Conservation (phyloP, 306 rosid genomes). For the Prunus campanulata region DNA sequence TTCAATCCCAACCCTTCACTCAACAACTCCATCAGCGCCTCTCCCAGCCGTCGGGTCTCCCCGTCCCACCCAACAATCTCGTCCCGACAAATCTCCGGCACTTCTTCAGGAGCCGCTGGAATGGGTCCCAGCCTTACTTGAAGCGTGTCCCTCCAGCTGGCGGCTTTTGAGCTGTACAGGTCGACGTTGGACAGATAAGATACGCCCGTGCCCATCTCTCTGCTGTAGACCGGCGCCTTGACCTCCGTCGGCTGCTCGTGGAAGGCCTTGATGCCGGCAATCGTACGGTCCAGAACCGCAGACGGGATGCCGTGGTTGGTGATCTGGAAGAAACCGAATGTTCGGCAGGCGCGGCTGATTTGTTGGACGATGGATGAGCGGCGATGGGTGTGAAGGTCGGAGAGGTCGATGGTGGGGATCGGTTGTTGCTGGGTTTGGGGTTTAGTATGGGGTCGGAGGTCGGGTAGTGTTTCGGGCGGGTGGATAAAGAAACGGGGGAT, state of each 20-base stretch:
- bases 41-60: slow-evolving; percentile 49
- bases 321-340: slow-evolving; percentile 46
- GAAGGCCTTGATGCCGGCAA: slow-evolving; percentile 35
- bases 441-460: neutral
- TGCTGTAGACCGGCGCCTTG: slow-evolving; percentile 15
- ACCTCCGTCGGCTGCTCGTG: slow-evolving; percentile 36
- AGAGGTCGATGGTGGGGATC: slow-evolving; percentile 37
- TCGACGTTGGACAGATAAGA: slow-evolving; percentile 38
- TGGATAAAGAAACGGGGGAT: slow-evolving; percentile 41
- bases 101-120: slow-evolving; percentile 3
- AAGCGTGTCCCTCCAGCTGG: slow-evolving; percentile 81
- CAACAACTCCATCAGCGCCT: slow-evolving; percentile 23
- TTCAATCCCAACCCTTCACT: slow-evolving; percentile 49
- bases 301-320: slow-evolving; percentile 40
- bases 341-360: slow-evolving; percentile 29
- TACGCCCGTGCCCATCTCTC: slow-evolving; percentile 26
- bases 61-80: slow-evolving; percentile 47
- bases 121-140: slow-evolving; percentile 43
- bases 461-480: slow-evolving; percentile 21
- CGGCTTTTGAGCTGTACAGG: slow-evolving; percentile 42
- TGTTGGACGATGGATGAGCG: slow-evolving; percentile 29
- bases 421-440: neutral
- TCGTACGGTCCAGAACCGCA: slow-evolving; percentile 18
- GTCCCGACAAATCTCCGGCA: slow-evolving; percentile 57
- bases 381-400: neutral